Base-by-base conservation (phyloP, 2,329 filamentous ascomycete genomes). In the Periconia digitata region DNA sequence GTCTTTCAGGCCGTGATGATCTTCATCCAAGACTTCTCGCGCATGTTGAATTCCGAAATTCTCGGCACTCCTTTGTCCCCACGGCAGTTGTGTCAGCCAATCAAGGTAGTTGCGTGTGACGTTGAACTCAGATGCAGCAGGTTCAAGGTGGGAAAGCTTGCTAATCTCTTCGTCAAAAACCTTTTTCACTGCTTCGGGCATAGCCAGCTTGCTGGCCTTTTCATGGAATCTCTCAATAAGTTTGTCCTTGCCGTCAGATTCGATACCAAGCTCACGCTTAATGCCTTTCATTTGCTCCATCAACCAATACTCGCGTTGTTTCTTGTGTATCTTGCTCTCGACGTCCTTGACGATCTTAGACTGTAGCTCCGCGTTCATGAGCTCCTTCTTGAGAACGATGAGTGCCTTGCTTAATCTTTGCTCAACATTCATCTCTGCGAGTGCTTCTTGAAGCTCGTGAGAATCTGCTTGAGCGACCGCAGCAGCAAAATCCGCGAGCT, bases 201-300 rank as follows among this genome's bases (percentile, higher is more conserved):
- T 99, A 2, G 92, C 91, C 41, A 99, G 79, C 69, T 95, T 96
- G 66, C 83, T 81, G 0, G 90, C 91, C 79, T 96, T 96, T 66
- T 96, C 92, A 74, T 90, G 94, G 78, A 99, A 99, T 70, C 89
- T 95, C 71, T 97, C 94, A 1, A 99, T 89, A 12, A 99, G 80
- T 75, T 97, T 97, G 66, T 99, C 94, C 74, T 97, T 99, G 56
- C 95, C 94, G 66, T 99, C 94, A 6, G 90, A 95, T 70, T 99
- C 95, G 44, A 99, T 90, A 18, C 95, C 94, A 41, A 99, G 83
- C 73, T 99, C 94, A 49, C 94, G 84, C 49, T 90, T 87, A 66
- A 99, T 99, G 21, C 92, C 94, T 78, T 97, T 97, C 92, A 99
- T 96, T 72, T 99, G 95, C 74, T 99, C 94, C 90, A 96, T 95